phyloP scores from a whole-genome alignment of 1,139 yeast species.

The Kodamaea sp. region DNA sequence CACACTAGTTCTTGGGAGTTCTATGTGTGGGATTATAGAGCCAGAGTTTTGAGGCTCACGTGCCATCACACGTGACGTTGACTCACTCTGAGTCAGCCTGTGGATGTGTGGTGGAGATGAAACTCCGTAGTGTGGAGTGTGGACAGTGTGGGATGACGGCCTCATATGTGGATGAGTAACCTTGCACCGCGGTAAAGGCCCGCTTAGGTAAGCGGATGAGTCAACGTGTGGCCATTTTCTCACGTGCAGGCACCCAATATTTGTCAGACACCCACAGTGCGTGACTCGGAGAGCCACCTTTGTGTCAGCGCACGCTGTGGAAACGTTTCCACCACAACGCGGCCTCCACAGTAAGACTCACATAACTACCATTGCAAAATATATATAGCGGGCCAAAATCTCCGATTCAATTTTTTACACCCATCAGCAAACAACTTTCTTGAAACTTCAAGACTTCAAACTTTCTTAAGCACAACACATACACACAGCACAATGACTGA shows the following conservation, averaged over 20 bases:
- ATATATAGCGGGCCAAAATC: constrained; percentile 2
- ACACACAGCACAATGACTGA: constrained; percentile 3
- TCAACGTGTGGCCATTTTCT: constrained; percentile 1
- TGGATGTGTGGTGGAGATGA: no score
- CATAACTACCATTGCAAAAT: constrained; percentile 12
- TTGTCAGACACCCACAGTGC: constrained; percentile 4
- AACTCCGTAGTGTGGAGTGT: no score
- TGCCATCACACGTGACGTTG: no score
- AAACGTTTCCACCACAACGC: constrained; percentile 6
- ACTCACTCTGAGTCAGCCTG: no score
- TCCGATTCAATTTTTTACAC: constrained; percentile 1
- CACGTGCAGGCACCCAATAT: constrained; percentile 2
- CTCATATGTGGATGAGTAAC: no score
- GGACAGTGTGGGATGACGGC: no score
- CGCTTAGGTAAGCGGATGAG: no score
- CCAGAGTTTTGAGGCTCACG: no score
- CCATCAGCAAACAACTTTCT: not conserved
- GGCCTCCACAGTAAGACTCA: constrained; percentile 10
- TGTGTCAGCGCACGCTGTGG: constrained; percentile 1
- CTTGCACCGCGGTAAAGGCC: no score
- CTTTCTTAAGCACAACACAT: constrained; percentile 1
- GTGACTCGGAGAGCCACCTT: constrained; percentile 9
- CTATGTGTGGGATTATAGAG: no score
- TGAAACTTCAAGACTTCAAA: not conserved
- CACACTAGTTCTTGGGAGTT: no score